Conservation (phyloP, 768 basidiomycete species). For the Cyclocybe cylindracea region DNA sequence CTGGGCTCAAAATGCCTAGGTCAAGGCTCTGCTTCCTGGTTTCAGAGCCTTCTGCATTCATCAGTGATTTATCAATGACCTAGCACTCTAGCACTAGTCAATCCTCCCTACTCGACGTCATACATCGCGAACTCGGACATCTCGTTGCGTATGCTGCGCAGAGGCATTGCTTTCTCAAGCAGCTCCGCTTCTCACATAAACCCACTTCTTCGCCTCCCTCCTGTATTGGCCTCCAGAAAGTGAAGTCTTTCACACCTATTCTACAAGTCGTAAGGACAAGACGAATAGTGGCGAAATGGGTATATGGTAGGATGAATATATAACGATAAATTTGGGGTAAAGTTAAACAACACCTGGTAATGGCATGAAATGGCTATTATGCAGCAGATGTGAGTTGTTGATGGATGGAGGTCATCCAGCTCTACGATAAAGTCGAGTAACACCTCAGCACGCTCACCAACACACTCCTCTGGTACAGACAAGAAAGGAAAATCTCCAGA, state of each 20-base stretch:
- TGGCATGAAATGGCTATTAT: slow-evolving; percentile 14
- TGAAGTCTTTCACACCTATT: too few relatives aligned
- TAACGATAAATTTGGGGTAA: slow-evolving; percentile 14
- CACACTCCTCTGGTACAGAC: slow-evolving; percentile 13
- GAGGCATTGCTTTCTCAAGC: too few relatives aligned
- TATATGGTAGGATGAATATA: slow-evolving; percentile 14
- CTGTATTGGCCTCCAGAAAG: too few relatives aligned
- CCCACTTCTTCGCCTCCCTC: too few relatives aligned
- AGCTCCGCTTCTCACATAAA: too few relatives aligned
- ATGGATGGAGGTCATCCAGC: slow-evolving; percentile 23
- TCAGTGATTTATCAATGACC: neutral
- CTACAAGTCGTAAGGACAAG: neutral
- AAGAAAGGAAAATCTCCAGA: slow-evolving; percentile 23
- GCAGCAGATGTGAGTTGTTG: slow-evolving; percentile 9
- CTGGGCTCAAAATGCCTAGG: slow-evolving; percentile 8
- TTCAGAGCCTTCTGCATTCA: neutral
- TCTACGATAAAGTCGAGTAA: slow-evolving; percentile 18
- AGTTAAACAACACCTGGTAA: slow-evolving; percentile 12
- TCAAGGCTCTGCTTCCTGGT: too few relatives aligned
- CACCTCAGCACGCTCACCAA: slow-evolving; percentile 21
- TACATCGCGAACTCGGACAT: too few relatives aligned
- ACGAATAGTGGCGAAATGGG: slow-evolving; percentile 8
- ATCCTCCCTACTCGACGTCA: neutral
- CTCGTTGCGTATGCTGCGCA: too few relatives aligned
- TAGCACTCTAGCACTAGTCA: neutral